phyloP scores from a whole-genome alignment of 495 filamentous ascomycete species.

The Hyaloscypha bicolor region DNA sequence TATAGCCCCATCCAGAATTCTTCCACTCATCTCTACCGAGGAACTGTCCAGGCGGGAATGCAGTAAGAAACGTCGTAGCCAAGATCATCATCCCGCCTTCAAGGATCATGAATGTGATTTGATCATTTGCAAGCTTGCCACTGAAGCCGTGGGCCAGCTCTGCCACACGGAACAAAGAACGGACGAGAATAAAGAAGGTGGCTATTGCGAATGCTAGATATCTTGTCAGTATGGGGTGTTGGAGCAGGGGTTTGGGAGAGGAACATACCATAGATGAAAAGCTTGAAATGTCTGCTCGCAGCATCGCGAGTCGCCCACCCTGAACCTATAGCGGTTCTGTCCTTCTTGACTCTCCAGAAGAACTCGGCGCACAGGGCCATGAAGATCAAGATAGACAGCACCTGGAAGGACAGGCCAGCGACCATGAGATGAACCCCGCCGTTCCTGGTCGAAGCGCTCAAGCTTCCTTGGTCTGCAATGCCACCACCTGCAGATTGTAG shows the following conservation, averaged over 20 bases:
- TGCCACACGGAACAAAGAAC: conserved; percentile 39
- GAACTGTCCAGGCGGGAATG: neutral
- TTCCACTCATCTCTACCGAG: neutral
- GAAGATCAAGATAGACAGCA: conserved; percentile 54
- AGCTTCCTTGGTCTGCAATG: conserved; percentile 49
- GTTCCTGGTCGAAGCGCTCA: conserved; percentile 32
- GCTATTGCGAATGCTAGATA: conserved; percentile 19
- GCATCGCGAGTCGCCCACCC: neutral
- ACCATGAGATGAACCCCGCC: conserved; percentile 65
- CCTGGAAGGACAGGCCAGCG: conserved; percentile 62
- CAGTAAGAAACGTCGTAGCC: conserved; percentile 45
- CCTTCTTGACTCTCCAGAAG: conserved; percentile 20
- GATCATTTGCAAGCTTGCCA: conserved; percentile 45
- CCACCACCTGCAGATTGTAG: conserved; percentile 66
- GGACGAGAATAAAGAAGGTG: conserved; percentile 38
- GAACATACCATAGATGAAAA: conserved; percentile 15
- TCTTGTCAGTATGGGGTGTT: neutral
- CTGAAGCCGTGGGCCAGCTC: conserved; percentile 40
- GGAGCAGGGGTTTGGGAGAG: neutral
- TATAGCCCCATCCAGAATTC: neutral
- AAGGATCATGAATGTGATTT: conserved; percentile 57
- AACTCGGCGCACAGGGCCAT: conserved; percentile 47
- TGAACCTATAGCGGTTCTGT: neutral
- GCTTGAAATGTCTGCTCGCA: conserved; percentile 6
- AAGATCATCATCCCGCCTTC: conserved; percentile 58